Percentiles rank a stretch among this genome's conserved stretches.
Evolutionary conservation across 306 rosid genomes (phyloP).

Genomic region (Elaeagnus macrophylla): DNA sequence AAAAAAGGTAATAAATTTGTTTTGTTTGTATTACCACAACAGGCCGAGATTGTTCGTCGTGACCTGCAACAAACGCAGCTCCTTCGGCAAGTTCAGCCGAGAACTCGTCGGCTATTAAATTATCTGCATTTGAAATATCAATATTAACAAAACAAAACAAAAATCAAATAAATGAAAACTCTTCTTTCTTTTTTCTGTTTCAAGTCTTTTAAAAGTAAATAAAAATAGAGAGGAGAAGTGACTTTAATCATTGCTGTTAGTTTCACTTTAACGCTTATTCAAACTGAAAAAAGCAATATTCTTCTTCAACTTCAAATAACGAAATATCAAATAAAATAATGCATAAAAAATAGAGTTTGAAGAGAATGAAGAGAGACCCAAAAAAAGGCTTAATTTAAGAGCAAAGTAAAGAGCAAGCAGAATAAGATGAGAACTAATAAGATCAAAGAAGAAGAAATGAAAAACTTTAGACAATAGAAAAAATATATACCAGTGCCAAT

Average conservation of each 20-base stretch:
- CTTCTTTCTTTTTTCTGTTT: background rate
- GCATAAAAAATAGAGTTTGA: slow-evolving; percentile 3
- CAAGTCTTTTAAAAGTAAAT: background rate
- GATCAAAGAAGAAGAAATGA: slow-evolving; percentile 1
- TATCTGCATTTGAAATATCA: slow-evolving; percentile 31
- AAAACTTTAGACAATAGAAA: background rate
- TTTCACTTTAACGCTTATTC: slow-evolving; percentile 38
- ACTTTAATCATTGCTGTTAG: slow-evolving; percentile 40
- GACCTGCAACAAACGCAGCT: slow-evolving; percentile 81
- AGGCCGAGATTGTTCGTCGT: slow-evolving; percentile 87
- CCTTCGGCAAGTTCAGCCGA: slow-evolving; percentile 94
- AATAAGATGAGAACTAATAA: slow-evolving; percentile 35
- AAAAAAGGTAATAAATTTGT: background rate
- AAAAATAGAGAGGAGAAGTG: slow-evolving; percentile 8
- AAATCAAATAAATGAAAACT: too few species aligned
- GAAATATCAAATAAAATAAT: slow-evolving; percentile 9
- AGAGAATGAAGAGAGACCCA: slow-evolving; percentile 11
- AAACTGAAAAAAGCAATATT: slow-evolving; percentile 64
- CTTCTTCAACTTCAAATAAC: slow-evolving; percentile 23
- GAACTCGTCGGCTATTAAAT: slow-evolving; percentile 91
- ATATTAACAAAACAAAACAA: background rate
- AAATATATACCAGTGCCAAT: slow-evolving; percentile 50
- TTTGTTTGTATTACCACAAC: slow-evolving; percentile 46
- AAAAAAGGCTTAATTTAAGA: too few species aligned
- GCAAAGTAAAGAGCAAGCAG: slow-evolving; percentile 13